Percentiles rank a stretch among this genome's conserved stretches.
Conservation (phyloP, 2,329 filamentous ascomycete species). For the Chrysoporthe puriensis region DNA sequence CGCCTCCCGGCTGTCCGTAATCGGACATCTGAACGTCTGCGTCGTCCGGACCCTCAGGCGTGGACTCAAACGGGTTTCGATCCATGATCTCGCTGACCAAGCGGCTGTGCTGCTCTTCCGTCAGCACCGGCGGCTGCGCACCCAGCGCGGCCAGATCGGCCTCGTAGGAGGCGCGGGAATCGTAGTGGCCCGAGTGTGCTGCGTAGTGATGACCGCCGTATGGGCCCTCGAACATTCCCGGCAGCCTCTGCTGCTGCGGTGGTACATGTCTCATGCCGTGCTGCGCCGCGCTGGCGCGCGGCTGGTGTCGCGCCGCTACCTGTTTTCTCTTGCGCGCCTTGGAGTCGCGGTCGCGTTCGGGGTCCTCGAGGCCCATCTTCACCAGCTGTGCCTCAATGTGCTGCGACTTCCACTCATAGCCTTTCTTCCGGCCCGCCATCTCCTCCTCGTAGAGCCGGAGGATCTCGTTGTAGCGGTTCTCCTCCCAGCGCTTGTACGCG, state of each 20-base stretch:
- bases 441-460: constrained; percentile 45
- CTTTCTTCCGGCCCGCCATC: constrained; percentile 50
- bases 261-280: neutral
- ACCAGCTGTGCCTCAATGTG: constrained; percentile 57
- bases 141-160: constrained; percentile 20
- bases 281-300: constrained; percentile 10
- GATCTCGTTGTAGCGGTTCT: constrained; percentile 38
- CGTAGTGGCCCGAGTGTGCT: neutral
- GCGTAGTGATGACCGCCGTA: constrained; percentile 13
- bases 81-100: constrained; percentile 31
- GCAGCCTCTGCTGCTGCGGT: constrained; percentile 23
- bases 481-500: constrained; percentile 25
- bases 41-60: constrained; percentile 13
- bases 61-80: constrained; percentile 16
- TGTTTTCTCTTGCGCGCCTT: constrained; percentile 47
- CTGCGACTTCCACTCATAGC: constrained; percentile 51
- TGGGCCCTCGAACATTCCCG: constrained; percentile 15
- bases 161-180: constrained; percentile 13
- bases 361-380: constrained; percentile 51
- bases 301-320: constrained; percentile 20
- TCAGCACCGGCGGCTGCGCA: constrained; percentile 23
- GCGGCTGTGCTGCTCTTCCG: constrained; percentile 27
- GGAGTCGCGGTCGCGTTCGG: constrained; percentile 45
- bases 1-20: constrained; percentile 27
- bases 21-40: constrained; percentile 28